Evolutionary conservation across 2,329 filamentous ascomycete species (phyloP), one percentile per base, ranked within the genome.

Genomic region (Diaporthe capsici): DNA sequence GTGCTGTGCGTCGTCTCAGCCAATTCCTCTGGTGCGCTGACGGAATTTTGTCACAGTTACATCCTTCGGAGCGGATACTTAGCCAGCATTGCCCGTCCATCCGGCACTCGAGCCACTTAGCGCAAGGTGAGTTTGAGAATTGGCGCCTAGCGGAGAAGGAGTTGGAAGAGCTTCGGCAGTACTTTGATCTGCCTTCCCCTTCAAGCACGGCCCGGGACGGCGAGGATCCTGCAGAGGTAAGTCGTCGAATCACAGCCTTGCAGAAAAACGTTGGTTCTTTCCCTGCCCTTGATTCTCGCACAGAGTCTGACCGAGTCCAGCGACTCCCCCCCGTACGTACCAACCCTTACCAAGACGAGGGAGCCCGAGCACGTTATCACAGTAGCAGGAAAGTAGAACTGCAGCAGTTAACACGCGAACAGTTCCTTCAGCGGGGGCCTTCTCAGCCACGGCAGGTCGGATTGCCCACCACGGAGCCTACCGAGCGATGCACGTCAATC

Each of bases 21-120:
- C 28, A 68, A 4, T 37, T 68, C 6, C 31, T 68, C 1, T 68
- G 63, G 63, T 68, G 63, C 13, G 63, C 63, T 9, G 63, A 68
- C 12, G 63, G 63, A 0, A 51, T 10, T 0, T 12, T 68, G 12
- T 68, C 63, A 10, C 63, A 68, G 31, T 1, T 68, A 2, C 47
- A 68, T 3, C 47, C 47, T 1, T 31, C 63, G 2, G 47, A 53
- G 8, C 63, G 63, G 3, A 20, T 68, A 13, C 7, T 68, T 4
- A 28, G 31, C 22, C 3, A 25, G 4, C 12, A 20, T 3, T 68
- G 20, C 13, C 44, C 28, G 3, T 39, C 63, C 2, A 39, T 68
- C 31, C 22, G 63, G 47, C 63, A 53, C 4, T 17, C 2, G 3
- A 53, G 47, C 4, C 34, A 39, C 22, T 22, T 68, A 2, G 63